phyloP scores from a whole-genome alignment of 495 filamentous ascomycete species.

The Barbatosphaeria neglecta region DNA sequence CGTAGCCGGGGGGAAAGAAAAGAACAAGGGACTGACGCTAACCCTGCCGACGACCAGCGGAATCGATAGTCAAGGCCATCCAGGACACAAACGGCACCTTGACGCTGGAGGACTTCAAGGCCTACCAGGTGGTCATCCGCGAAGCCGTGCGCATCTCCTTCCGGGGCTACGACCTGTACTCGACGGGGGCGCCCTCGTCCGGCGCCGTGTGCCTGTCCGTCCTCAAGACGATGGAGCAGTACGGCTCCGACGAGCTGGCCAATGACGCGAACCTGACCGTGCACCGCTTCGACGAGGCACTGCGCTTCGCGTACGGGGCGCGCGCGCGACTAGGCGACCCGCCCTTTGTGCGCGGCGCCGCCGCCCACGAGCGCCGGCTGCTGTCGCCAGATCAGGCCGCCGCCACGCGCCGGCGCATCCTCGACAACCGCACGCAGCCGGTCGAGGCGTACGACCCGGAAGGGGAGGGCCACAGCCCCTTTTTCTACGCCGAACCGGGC shows the following conservation, averaged over 20 bases:
- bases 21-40: neutral
- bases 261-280: conserved; percentile 38
- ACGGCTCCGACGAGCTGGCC: conserved; percentile 26
- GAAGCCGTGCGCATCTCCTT: conserved; percentile 57
- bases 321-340: conserved; percentile 66
- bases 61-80: conserved; percentile 58
- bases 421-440: conserved; percentile 54
- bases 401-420: conserved; percentile 53
- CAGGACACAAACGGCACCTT: conserved; percentile 63
- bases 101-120: conserved; percentile 63
- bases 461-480: neutral
- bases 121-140: conserved; percentile 54
- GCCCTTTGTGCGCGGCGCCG: conserved; percentile 48
- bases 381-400: conserved; percentile 45
- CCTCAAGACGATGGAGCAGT: conserved; percentile 71
- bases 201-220: conserved; percentile 61
- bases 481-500: conserved; percentile 23
- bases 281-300: conserved; percentile 75
- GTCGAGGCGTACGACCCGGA: conserved; percentile 59
- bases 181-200: conserved; percentile 58
- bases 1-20: neutral
- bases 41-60: conserved; percentile 33
- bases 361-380: conserved; percentile 40
- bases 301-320: conserved; percentile 76
- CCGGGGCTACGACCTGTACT: conserved; percentile 54